These are phyloP conservation scores for Colletotrichum siamense DNA, from an alignment of 2,329 filamentous ascomycete species.

Conservation along the genomic window DNA sequence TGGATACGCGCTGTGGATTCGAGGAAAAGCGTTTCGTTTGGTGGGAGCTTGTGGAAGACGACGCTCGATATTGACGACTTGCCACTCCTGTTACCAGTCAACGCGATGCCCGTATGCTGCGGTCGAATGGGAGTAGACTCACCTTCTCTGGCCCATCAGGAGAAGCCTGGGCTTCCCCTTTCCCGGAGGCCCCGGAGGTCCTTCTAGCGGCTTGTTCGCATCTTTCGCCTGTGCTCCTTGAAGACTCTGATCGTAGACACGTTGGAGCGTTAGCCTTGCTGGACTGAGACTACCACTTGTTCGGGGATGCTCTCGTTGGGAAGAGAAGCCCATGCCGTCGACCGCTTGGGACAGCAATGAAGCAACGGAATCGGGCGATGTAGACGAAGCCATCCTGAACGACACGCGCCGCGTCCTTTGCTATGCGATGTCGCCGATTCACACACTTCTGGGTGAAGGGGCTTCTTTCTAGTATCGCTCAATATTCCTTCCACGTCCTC, in stretches of 20 bases:
- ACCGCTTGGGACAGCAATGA: conserved; percentile 21
- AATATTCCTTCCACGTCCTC: background rate
- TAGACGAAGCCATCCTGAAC: background rate
- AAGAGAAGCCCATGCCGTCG: conserved; percentile 6
- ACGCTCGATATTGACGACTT: conserved; percentile 99
- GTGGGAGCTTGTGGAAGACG: conserved; percentile 97
- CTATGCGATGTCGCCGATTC: background rate
- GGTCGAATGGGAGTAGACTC: conserved; percentile 29
- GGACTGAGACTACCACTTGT: conserved; percentile 51
- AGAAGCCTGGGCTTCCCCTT: conserved; percentile 84
- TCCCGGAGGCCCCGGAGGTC: conserved; percentile 48
- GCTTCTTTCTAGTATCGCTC: background rate
- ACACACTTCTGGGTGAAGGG: background rate
- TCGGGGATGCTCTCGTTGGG: conserved; percentile 33
- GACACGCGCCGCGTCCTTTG: background rate
- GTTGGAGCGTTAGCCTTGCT: conserved; percentile 68
- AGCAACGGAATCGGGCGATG: background rate
- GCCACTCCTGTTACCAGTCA: conserved; percentile 71
- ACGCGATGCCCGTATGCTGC: background rate
- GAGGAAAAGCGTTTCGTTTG: conserved; percentile 93
- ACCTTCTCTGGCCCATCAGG: conserved; percentile 96
- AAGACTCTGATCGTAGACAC: conserved; percentile 66
- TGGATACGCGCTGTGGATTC: conserved; percentile 95
- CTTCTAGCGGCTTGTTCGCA: conserved; percentile 49
- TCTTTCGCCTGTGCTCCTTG: conserved; percentile 54